Evolutionary conservation across 2,329 filamentous ascomycete genomes (phyloP), one percentile per base, ranked within the genome.

Genomic region (Ophiocordyceps camponoti-saundersi): DNA sequence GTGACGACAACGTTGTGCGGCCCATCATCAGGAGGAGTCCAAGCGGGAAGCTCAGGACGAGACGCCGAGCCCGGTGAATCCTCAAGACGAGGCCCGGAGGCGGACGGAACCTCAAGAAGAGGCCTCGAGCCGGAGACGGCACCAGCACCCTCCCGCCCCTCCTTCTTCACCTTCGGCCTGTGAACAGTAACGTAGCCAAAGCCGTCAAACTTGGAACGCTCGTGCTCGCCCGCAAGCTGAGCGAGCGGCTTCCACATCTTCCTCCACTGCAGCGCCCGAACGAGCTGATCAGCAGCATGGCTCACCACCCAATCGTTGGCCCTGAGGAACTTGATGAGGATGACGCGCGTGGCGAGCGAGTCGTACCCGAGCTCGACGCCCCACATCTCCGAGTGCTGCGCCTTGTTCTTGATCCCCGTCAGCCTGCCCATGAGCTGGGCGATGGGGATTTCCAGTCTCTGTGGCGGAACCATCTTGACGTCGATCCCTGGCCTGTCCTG

Each of bases 251-350:
- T 73, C 58, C 79, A 79, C 59, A 81, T 70, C 64, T 83, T 84
- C 50, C 90, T 79, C 87, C 89, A 95, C 54, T 82, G 73, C 41
- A 95, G 72, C 1, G 88, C 89, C 56, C 82, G 79, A 49, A 68
- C 71, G 42, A 96, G 76, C 67, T 95, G 89, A 47, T 81, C 76
- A 59, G 81, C 79, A 16, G 89, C 85, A 59, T 80, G 80, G 46
- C 71, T 69, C 7, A 86, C 61, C 57, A 93, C 80, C 51, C 82
- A 80, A 51, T 80, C 79, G 61, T 95, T 95, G 60, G 89, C 90
- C 55, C 89, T 85, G 48, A 96, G 76, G 67, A 89, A 95, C 69
- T 95, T 96, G 61, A 94, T 87, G 44, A 95, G 71, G 46, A 95
- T 77, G 55, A 95, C 80, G 59, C 84, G 81, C 44, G 84, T 88